Percentiles rank a stretch among this genome's conserved stretches.
These are phyloP conservation scores for Ogataea ganodermae DNA, from an alignment of 805 yeast genomes.

Conservation along the genomic window DNA sequence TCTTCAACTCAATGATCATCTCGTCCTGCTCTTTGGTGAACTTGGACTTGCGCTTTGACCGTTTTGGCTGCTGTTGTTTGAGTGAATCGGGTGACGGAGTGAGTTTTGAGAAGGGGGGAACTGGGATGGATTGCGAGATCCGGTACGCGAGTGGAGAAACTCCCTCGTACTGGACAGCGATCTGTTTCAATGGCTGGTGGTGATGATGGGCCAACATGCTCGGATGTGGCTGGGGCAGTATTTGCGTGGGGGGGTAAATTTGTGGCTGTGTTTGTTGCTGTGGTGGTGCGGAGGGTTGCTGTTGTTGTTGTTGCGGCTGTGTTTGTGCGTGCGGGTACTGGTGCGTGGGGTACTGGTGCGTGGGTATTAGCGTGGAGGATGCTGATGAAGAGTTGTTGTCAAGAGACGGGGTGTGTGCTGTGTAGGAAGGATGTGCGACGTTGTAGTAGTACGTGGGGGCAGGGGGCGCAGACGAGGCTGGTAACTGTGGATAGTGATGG, in stretches of 20 bases:
- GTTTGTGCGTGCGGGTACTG: constrained; percentile 8
- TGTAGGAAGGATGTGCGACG: not conserved
- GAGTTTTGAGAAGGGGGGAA: constrained; percentile 32
- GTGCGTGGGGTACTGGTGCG: not conserved
- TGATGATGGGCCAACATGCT: constrained; percentile 4
- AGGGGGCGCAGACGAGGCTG: not conserved
- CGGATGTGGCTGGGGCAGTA: constrained; percentile 6
- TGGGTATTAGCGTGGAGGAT: not conserved
- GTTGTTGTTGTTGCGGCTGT: constrained; percentile 5
- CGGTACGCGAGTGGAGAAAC: constrained; percentile 26
- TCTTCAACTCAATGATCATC: constrained; percentile 60
- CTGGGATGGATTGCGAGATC: constrained; percentile 29
- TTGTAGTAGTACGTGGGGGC: not conserved
- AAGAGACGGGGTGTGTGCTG: not conserved
- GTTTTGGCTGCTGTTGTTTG: constrained; percentile 37
- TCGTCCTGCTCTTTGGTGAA: constrained; percentile 70
- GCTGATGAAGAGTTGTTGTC: not conserved
- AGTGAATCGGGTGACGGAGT: constrained; percentile 27
- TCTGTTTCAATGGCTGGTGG: constrained; percentile 9
- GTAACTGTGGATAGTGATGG: constrained; percentile 6
- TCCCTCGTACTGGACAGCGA: constrained; percentile 17
- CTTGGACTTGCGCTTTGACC: constrained; percentile 65
- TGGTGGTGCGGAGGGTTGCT: no score
- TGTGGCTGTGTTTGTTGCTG: constrained; percentile 10
- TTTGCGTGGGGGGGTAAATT: constrained; percentile 7